Evolutionary conservation across 2,329 filamentous ascomycete species (phyloP).

Genomic region (Aspergillus fructus): DNA sequence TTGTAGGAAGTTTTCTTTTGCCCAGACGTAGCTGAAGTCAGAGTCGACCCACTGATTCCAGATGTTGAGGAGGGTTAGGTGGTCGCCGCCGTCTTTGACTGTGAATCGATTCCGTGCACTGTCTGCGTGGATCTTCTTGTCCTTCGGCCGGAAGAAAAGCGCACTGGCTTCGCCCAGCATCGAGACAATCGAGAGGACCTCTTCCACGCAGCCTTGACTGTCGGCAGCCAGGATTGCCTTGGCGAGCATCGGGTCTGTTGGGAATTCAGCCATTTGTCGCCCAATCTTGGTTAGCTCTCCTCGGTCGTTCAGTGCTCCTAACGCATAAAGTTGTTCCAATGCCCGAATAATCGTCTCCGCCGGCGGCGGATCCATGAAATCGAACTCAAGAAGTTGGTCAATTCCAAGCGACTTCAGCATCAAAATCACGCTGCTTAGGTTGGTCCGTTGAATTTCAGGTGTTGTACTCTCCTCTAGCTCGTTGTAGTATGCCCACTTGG

Average conservation of each 20-base stretch:
- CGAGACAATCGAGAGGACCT: constrained; percentile 88
- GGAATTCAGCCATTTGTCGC: constrained; percentile 92
- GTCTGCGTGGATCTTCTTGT: constrained; percentile 96
- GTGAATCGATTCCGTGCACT: constrained; percentile 86
- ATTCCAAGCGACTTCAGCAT: constrained; percentile 88
- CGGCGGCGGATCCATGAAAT: constrained; percentile 92
- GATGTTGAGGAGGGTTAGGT: constrained; percentile 83
- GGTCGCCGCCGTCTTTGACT: constrained; percentile 85
- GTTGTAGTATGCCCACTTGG: constrained; percentile 90
- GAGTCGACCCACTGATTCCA: constrained; percentile 95
- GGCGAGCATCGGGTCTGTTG: constrained; percentile 86
- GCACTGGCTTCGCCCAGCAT: constrained; percentile 88
- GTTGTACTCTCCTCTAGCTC: constrained; percentile 91
- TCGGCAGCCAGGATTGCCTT: constrained; percentile 86
- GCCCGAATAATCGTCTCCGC: constrained; percentile 86
- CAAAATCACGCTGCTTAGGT: constrained; percentile 79
- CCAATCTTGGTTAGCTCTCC: constrained; percentile 89
- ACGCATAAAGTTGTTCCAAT: constrained; percentile 84
- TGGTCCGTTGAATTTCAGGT: constrained; percentile 89
- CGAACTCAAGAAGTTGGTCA: constrained; percentile 87
- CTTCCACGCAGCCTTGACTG: constrained; percentile 88
- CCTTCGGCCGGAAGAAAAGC: constrained; percentile 91
- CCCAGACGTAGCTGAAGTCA: constrained; percentile 85
- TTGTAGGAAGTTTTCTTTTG: constrained; percentile 90
- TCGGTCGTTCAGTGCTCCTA: constrained; percentile 83